Base-by-base conservation (phyloP, 2,329 filamentous ascomycete species). In the Hypoxylon sp. region DNA sequence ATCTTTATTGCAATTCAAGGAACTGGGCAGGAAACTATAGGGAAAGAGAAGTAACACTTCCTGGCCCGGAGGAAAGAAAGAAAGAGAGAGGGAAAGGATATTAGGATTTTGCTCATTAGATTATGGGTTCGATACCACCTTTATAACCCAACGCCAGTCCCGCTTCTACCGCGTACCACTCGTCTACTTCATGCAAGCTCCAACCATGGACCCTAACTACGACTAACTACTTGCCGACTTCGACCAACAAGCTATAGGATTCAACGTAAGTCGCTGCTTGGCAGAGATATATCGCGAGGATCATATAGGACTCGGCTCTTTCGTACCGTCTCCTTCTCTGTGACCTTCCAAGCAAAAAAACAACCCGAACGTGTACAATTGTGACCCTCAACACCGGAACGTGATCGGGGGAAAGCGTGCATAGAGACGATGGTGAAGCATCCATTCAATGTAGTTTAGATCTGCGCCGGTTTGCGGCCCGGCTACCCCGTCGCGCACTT, bases 1-100 rank as follows among this genome's bases (percentile, higher is more conserved):
- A 86, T 86, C 5, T 64, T 29, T 51, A 37, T 13, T 3, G 9
- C 29, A 17, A 24, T 13, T n/a, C 6, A 10, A 44, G 19, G 26
- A 29, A 54, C 24, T 3, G 17, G 29, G 13, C 4, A 13, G 37
- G 17, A 19, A 48, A 47, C 24, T 29, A 9, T 31, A 3, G 26
- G 11, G 19, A 33, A 26, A 39, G 47, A 39, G 46, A 37, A 42
- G 39, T 48, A 19, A n/a, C 1, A 48, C 44, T 39, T 33, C 17
- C 17, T 26, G 46, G 5, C 5, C 11, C 52, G 29, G 5, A 51
- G 35, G 50, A 31, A 17, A 35, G 26, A 37, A 17, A 44, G 24
- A 33, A 26, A 52, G 31, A 22, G 54, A 19, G 17, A 44, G n/a
- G 0, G 37, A 46, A 31, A 63, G 22, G 10, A 35, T 22, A 50